phyloP scores from a whole-genome alignment of 108 stramenopile species.

The Stephanodiscus triporus region DNA sequence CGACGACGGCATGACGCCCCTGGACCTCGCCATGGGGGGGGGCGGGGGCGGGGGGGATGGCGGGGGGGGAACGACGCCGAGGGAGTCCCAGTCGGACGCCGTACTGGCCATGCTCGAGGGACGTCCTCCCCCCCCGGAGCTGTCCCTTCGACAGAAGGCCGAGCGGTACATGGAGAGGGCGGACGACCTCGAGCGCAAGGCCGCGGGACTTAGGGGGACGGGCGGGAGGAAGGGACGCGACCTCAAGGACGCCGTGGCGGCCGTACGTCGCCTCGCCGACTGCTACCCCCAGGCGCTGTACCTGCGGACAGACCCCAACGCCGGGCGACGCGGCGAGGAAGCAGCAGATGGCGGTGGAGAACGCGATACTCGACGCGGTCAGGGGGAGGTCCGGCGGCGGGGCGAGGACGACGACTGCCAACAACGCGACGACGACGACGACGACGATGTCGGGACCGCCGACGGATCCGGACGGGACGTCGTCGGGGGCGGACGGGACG shows the following conservation, averaged over 20 bases:
- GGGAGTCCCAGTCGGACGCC: no score
- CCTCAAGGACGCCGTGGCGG: constrained; percentile 75
- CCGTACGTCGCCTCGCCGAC: constrained; percentile 82
- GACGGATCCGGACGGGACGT: constrained; percentile 23
- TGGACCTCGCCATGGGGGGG: constrained; percentile 82
- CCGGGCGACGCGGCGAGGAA: constrained; percentile 56
- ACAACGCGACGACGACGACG: neutral
- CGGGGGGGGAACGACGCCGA: neutral
- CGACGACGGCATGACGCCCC: constrained; percentile 91
- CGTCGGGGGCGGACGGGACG: constrained; percentile 5
- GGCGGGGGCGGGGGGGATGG: constrained; percentile 12
- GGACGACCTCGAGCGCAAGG: constrained; percentile 72
- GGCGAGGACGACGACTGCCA: constrained; percentile 3
- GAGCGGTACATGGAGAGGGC: constrained; percentile 83
- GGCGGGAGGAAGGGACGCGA: constrained; percentile 70
- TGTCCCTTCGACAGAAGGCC: constrained; percentile 78
- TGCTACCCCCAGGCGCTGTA: constrained; percentile 90
- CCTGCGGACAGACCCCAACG: constrained; percentile 76
- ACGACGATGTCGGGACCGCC: constrained; percentile 31
- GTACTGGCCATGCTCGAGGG: no score
- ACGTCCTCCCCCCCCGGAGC: constrained; percentile 83
- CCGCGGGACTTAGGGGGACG: constrained; percentile 54
- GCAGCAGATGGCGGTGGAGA: constrained; percentile 57
- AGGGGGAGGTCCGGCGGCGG: constrained; percentile 49
- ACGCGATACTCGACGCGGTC: constrained; percentile 75